A percentile compares a stretch with the other conserved stretches of the same genome.
Conservation (phyloP, 2,329 filamentous ascomycete species). For the Cryphonectria nitschkei region DNA sequence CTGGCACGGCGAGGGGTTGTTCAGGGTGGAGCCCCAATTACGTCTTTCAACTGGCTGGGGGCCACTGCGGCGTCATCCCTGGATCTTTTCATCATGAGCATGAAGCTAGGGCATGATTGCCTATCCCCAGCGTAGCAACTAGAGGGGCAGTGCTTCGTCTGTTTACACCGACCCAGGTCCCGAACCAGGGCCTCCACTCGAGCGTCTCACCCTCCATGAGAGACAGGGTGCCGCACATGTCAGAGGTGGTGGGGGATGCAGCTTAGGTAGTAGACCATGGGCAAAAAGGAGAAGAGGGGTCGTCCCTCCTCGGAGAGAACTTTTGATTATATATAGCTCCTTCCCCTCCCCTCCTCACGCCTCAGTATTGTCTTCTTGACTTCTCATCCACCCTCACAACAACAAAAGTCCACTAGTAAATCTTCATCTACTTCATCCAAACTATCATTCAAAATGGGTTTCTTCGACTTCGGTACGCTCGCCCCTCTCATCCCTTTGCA, state of each 20-base stretch:
- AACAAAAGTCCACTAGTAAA: not conserved
- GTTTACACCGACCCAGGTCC: conserved; percentile 11
- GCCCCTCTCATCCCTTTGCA: not conserved
- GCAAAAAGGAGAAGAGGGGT: not conserved
- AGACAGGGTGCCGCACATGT: conserved; percentile 12
- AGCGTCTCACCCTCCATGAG: conserved; percentile 19
- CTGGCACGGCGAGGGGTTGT: conserved; percentile 10
- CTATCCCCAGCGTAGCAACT: conserved; percentile 10
- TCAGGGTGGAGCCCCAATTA: conserved; percentile 1
- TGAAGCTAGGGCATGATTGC: conserved; percentile 7
- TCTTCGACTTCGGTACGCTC: conserved; percentile 31
- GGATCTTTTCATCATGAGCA: conserved; percentile 15
- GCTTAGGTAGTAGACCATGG: not conserved
- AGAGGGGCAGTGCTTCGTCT: conserved; percentile 21
- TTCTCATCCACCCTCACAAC: conserved; percentile 12
- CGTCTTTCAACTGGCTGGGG: conserved; percentile 18
- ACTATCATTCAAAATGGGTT: conserved; percentile 26
- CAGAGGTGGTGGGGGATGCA: conserved; percentile 12
- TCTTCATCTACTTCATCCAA: not conserved
- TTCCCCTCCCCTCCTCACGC: conserved; percentile 10
- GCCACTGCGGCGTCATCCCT: conserved; percentile 22
- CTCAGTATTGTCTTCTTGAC: not conserved
- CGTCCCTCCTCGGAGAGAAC: not conserved
- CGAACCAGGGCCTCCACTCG: conserved; percentile 20
- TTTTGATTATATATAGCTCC: conserved; percentile 27